These are phyloP conservation scores for Iberis pinnata DNA, from an alignment of 345 rosid genomes.

Conservation along the genomic window DNA sequence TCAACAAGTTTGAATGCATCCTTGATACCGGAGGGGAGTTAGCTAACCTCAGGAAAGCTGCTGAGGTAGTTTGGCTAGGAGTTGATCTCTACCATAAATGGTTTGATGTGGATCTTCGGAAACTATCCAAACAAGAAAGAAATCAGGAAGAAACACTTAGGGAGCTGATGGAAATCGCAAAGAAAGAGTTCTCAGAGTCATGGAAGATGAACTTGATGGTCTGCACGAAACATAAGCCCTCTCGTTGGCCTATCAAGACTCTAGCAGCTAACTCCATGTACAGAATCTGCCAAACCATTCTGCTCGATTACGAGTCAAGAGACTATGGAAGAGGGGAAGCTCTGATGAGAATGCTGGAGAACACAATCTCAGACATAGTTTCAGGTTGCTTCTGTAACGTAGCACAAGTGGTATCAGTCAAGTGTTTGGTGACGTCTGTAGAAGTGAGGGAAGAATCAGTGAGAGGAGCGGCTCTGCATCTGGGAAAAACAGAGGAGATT, in stretches of 20 bases:
- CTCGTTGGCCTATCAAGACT: conserved; percentile 63
- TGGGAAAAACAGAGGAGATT: conserved; percentile 52
- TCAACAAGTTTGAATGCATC: conserved; percentile 41
- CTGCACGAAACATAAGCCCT: conserved; percentile 40
- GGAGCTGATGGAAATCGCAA: conserved; percentile 45
- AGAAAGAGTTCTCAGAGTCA: conserved; percentile 36
- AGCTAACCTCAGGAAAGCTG: conserved; percentile 46
- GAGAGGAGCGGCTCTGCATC: conserved; percentile 45
- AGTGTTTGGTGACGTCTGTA: conserved; percentile 49
- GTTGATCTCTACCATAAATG: conserved; percentile 63
- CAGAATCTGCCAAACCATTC: conserved; percentile 51
- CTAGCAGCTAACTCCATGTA: conserved; percentile 83
- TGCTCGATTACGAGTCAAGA: conserved; percentile 31
- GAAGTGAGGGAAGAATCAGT: conserved; percentile 55
- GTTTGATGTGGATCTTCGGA: conserved; percentile 58
- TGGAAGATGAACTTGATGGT: conserved; percentile 28
- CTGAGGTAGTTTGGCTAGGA: conserved; percentile 52
- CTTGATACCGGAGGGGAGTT: conserved; percentile 32
- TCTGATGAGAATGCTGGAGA: conserved; percentile 37
- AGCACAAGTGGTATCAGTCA: conserved; percentile 35
- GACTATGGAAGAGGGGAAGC: conserved; percentile 27
- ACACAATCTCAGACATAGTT: conserved; percentile 55
- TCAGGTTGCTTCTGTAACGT: conserved; percentile 77
- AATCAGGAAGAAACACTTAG: conserved; percentile 47
- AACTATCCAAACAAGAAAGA: conserved; percentile 36